Percentiles rank a stretch among this genome's conserved stretches.
phyloP scores from a whole-genome alignment of 129 eudicot genomes.

The Smallanthus sonchifolius region DNA sequence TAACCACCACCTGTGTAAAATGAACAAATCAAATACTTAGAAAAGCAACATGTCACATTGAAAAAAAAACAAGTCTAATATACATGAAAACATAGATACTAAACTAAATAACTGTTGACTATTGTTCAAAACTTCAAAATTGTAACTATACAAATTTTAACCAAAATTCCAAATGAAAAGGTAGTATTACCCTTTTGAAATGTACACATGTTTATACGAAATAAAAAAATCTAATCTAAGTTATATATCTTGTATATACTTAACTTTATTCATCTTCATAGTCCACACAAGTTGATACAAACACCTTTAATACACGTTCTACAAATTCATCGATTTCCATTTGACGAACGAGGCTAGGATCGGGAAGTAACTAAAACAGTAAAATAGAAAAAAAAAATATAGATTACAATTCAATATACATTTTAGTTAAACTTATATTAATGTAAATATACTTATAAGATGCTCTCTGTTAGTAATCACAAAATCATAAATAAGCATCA shows the following conservation, averaged over 20 bases:
- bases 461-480: neutral
- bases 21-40: no score
- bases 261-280: neutral
- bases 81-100: no score
- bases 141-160: no score
- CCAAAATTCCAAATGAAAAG: no score
- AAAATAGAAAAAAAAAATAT: neutral
- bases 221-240: no score
- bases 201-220: no score
- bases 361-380: neutral
- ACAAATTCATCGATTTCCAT: neutral
- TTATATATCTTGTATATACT: neutral
- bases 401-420: neutral
- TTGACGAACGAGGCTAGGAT: neutral
- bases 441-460: neutral
- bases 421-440: neutral
- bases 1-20: no score
- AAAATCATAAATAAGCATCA: neutral
- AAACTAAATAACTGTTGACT: no score
- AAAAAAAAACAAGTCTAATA: no score
- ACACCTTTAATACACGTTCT: neutral
- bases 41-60: no score
- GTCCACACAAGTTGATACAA: neutral
- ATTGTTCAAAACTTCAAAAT: no score
- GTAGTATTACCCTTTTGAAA: no score